Percentiles rank a stretch among this genome's conserved stretches.
phyloP scores from a whole-genome alignment of 306 rosid species.

The Alnus glutinosa region DNA sequence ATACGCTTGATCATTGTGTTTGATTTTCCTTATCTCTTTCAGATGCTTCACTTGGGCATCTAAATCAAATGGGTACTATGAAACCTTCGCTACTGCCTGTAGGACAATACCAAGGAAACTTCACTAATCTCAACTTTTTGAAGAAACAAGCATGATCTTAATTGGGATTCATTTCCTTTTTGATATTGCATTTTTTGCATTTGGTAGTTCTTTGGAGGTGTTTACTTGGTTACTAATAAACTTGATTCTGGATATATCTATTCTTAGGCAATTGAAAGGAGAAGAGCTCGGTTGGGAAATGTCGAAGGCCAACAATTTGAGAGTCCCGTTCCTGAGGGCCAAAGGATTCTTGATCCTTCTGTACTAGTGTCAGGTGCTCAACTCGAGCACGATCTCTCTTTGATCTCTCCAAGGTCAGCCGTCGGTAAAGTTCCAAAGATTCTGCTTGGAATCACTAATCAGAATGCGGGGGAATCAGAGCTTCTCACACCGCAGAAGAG shows the following conservation, averaged over 20 bases:
- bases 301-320: slow-evolving; percentile 43
- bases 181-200: not conserved
- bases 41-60: slow-evolving; percentile 40
- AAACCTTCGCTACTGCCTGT: slow-evolving; percentile 26
- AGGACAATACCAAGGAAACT: slow-evolving; percentile 24
- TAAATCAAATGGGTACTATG: slow-evolving; percentile 1
- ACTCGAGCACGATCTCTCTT: slow-evolving; percentile 13
- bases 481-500: slow-evolving; percentile 77
- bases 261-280: slow-evolving; percentile 74
- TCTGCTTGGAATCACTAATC: slow-evolving; percentile 40
- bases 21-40: slow-evolving; percentile 10
- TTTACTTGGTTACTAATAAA: slow-evolving; percentile 9
- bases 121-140: not conserved
- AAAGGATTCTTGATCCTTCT: slow-evolving; percentile 16
- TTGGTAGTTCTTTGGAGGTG: slow-evolving; percentile 29
- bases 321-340: slow-evolving; percentile 33
- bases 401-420: slow-evolving; percentile 28
- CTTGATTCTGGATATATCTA: not conserved
- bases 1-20: not conserved
- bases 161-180: too few relatives aligned
- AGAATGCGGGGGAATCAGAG: slow-evolving; percentile 37
- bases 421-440: slow-evolving; percentile 45
- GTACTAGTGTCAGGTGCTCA: not conserved
- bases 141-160: too few relatives aligned
- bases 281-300: slow-evolving; percentile 52